Percentiles rank a stretch among this genome's conserved stretches.
Evolutionary conservation across 768 basidiomycete species (phyloP).

Genomic region (Boletus edulis): DNA sequence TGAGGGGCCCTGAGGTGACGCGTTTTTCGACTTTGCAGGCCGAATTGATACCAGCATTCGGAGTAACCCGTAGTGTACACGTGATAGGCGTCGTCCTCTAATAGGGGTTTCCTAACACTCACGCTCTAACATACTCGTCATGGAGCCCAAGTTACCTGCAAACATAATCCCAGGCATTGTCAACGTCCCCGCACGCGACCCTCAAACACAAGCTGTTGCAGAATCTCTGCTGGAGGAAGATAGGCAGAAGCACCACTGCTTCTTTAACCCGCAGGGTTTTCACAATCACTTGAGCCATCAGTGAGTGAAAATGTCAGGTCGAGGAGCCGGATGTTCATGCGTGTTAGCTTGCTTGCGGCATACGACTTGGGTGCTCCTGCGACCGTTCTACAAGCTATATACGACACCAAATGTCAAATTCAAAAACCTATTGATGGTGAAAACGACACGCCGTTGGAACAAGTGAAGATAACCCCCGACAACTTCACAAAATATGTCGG

Average conservation of each 20-base stretch:
- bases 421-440: conserved; percentile 41
- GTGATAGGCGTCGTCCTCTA: too few relatives aligned
- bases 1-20: too few relatives aligned
- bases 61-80: too few relatives aligned
- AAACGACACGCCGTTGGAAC: conserved; percentile 18
- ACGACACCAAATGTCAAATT: conserved; percentile 37
- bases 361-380: conserved; percentile 55
- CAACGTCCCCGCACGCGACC: conserved; percentile 45
- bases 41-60: too few relatives aligned
- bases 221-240: conserved; percentile 50
- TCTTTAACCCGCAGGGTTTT: conserved; percentile 41
- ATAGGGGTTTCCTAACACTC: too few relatives aligned
- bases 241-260: conserved; percentile 50
- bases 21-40: too few relatives aligned
- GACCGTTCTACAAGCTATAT: conserved; percentile 46
- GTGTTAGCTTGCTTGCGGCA: conserved; percentile 48
- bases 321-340: not conserved
- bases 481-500: conserved; percentile 53
- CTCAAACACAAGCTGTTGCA: conserved; percentile 38
- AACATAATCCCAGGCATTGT: conserved; percentile 39
- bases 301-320: conserved; percentile 31
- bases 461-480: conserved; percentile 33
- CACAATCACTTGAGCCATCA: conserved; percentile 64
- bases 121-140: not conserved
- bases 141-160: conserved; percentile 9